Evolutionary conservation across 2,329 filamentous ascomycete species (phyloP), one percentile per base, ranked within the genome.

Genomic region (Zymoseptoria passerinii): DNA sequence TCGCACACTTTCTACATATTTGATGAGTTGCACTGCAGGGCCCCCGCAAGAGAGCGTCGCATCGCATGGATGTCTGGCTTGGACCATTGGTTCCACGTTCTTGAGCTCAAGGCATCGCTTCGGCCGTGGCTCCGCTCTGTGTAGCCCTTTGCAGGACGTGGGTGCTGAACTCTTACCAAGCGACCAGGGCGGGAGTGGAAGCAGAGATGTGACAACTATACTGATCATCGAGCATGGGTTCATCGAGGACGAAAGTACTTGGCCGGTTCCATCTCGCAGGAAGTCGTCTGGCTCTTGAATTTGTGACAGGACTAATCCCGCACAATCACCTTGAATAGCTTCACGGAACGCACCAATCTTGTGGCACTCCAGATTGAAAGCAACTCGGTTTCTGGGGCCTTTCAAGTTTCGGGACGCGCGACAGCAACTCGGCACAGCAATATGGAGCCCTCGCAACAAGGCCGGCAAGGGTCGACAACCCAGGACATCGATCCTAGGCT

Each of bases 401-500:
- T 44, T 44, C 35, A 13, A 13, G 35, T 44, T 44, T 44, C 35
- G 35, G 35, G 35, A 13, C 35, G 35, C 13, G 35, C 13, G 2
- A 44, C 4, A n/a, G 35, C 35, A 16, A 44, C 13, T 16, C n/a
- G 6, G 2, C 9, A 18, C 19, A 10, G 19, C 50, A 28, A 52
- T 28, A 52, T 52, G 50, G 27, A 27, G 13, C 28, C 50, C 23
- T 52, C 50, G 23, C 49, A 50, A 13, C 49, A 50, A 27, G 9
- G 19, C 23, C 19, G 4, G 23, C 35, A n/a, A 44, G 23, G 23
- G 23, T 4, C 49, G 7, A 50, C 49, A 18, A 27, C 13, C 19
- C 9, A 23, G 16, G 49, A 50, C 13, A 28, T 52, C 16, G 54
- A 56, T 13, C 50, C 52, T n/a, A 59, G 54, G 49, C 48, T 62